phyloP scores from a whole-genome alignment of 768 basidiomycete species.

The Rhizopogon salebrosus region DNA sequence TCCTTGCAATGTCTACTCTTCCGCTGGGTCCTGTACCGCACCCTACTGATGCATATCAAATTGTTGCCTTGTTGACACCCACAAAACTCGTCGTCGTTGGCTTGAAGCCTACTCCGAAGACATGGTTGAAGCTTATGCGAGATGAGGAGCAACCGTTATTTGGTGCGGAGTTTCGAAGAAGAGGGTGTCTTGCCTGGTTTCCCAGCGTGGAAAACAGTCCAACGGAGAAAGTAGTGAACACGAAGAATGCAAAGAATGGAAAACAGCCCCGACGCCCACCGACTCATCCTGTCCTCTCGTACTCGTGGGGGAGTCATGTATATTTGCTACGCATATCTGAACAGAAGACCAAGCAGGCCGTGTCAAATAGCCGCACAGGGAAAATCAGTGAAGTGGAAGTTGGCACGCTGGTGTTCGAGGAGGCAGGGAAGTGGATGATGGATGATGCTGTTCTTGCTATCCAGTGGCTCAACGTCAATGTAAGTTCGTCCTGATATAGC shows the following conservation, averaged over 20 bases:
- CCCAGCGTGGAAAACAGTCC: constrained; percentile 45
- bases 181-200: constrained; percentile 78
- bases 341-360: constrained; percentile 43
- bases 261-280: constrained; percentile 15
- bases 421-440: constrained; percentile 53
- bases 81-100: constrained; percentile 92
- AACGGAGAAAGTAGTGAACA: background rate
- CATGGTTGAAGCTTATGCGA: constrained; percentile 80
- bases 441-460: constrained; percentile 63
- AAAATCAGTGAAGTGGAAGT: constrained; percentile 56
- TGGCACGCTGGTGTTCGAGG: constrained; percentile 61
- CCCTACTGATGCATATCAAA: constrained; percentile 70
- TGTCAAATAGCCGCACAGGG: constrained; percentile 51
- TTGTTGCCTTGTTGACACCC: constrained; percentile 84
- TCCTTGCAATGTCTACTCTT: constrained; percentile 76
- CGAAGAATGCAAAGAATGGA: constrained; percentile 14
- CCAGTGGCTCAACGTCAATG: constrained; percentile 86
- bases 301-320: constrained; percentile 75
- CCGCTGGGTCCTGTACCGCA: constrained; percentile 74
- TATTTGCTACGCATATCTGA: constrained; percentile 65
- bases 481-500: constrained; percentile 44
- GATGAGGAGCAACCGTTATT: constrained; percentile 38
- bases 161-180: constrained; percentile 40
- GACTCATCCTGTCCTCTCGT: constrained; percentile 67
- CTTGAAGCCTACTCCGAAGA: constrained; percentile 85